phyloP scores from a whole-genome alignment of 148 eudicot species.

The Diospyros kaki region DNA sequence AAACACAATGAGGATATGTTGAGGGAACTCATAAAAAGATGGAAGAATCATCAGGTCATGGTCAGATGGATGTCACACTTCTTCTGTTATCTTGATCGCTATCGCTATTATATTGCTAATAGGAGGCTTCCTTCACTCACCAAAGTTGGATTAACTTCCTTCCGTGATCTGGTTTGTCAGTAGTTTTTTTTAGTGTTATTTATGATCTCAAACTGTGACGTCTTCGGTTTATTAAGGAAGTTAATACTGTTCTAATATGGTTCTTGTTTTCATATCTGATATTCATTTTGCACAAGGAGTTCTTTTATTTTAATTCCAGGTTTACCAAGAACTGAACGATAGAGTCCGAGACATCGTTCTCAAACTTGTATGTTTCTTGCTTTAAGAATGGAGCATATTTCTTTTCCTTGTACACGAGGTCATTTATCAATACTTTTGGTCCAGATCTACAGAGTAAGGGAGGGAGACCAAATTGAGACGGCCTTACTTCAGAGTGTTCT shows the following conservation, averaged over 20 bases:
- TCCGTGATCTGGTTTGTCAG: constrained; percentile 20
- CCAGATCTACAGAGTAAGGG: too few species aligned
- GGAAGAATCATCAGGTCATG: constrained; percentile 38
- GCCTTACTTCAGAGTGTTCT: constrained; percentile 11
- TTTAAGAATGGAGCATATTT: background rate
- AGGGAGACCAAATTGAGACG: too few species aligned
- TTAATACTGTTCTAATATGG: too few species aligned
- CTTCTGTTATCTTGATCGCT: constrained; percentile 25
- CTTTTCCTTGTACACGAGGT: background rate
- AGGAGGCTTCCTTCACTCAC: constrained; percentile 11
- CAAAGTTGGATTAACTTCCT: constrained; percentile 20
- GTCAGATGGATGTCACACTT: constrained; percentile 36
- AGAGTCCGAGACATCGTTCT: constrained; percentile 49
- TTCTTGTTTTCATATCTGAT: too few species aligned
- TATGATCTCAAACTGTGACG: background rate
- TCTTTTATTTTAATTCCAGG: constrained; percentile 19
- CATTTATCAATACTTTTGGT: background rate
- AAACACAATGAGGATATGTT: constrained; percentile 39
- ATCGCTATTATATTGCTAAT: constrained; percentile 22
- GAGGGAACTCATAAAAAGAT: constrained; percentile 35
- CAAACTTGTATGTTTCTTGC: constrained; percentile 32
- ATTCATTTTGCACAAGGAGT: background rate
- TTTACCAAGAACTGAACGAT: constrained; percentile 28
- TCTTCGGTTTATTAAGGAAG: background rate
- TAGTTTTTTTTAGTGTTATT: background rate